Evolutionary conservation across 108 stramenopile species (phyloP).

Genomic region (Nitzschia sp.): DNA sequence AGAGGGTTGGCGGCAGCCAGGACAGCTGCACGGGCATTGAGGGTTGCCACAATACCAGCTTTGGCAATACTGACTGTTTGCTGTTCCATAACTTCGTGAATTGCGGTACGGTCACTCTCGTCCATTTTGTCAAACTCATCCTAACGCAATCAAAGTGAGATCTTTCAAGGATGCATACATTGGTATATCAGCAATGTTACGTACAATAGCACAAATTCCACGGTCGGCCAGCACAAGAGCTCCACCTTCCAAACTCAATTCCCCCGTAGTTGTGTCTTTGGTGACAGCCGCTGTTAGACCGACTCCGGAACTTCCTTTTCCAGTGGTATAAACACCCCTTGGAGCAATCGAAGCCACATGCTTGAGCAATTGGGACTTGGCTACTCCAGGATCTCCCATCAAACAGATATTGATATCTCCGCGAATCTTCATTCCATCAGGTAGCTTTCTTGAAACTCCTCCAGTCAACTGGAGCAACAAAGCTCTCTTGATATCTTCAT

Average conservation of each 20-base stretch:
- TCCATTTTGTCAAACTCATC: conserved; percentile 99
- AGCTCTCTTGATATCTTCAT: conserved; percentile 97
- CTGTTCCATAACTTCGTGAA: conserved; percentile 99
- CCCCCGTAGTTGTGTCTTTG: conserved; percentile 91
- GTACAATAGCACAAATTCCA: conserved; percentile 94
- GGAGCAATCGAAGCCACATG: conserved; percentile 94
- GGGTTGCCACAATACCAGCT: conserved; percentile 97
- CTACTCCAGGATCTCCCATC: conserved; percentile 99
- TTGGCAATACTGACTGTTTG: conserved; percentile 98
- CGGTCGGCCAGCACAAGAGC: conserved; percentile 98
- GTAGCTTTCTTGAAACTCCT: conserved; percentile 86
- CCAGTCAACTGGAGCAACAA: conserved; percentile 93
- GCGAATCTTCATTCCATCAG: conserved; percentile 96
- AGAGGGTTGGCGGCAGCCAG: conserved; percentile 99
- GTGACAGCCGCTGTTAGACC: conserved; percentile 98
- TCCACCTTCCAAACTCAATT: conserved; percentile 97
- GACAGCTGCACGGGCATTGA: conserved; percentile 97
- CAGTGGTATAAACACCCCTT: conserved; percentile 98
- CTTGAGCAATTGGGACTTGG: conserved; percentile 98
- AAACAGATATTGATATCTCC: conserved; percentile 97
- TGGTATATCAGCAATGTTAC: neutral
- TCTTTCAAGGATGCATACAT: neutral
- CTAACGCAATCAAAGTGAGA: neutral
- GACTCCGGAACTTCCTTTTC: conserved; percentile 96
- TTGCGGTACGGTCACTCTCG: conserved; percentile 94